These are phyloP conservation scores for Parathielavia appendiculata DNA, from an alignment of 495 filamentous ascomycete genomes.

Conservation along the genomic window DNA sequence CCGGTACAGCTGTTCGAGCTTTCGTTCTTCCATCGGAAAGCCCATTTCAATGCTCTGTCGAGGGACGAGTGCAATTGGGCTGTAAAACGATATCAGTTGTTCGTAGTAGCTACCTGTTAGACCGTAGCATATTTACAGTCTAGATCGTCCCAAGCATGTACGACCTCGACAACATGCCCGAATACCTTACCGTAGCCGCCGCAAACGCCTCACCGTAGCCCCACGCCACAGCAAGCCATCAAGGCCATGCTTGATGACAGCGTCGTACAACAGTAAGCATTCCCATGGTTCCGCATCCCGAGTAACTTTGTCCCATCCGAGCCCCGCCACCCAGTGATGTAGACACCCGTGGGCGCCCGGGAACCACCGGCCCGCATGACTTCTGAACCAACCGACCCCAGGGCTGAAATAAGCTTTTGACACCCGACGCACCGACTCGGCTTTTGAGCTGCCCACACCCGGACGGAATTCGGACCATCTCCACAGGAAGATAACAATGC, in stretches of 20 bases:
- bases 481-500: neutral
- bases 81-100: neutral
- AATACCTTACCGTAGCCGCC: neutral
- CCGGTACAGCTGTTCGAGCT: neutral
- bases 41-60: no score
- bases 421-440: neutral
- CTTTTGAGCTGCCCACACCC: neutral
- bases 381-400: neutral
- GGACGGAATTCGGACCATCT: neutral
- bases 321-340: neutral
- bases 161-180: neutral
- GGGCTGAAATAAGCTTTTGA: conserved; percentile 9
- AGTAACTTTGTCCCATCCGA: neutral
- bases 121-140: no score
- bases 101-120: no score
- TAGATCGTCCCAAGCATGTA: neutral
- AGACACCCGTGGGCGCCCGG: no score
- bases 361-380: no score
- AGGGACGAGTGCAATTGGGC: neutral
- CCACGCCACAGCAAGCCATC: conserved; percentile 7
- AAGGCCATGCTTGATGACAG: conserved; percentile 9
- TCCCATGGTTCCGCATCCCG: neutral
- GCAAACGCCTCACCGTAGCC: conserved; percentile 1
- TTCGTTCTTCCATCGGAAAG: no score
- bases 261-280: neutral